Percentiles rank a stretch among this genome's conserved stretches.
These are phyloP conservation scores for Sporothrix dimorphospora DNA, from an alignment of 2,329 filamentous ascomycete species.

Conservation along the genomic window DNA sequence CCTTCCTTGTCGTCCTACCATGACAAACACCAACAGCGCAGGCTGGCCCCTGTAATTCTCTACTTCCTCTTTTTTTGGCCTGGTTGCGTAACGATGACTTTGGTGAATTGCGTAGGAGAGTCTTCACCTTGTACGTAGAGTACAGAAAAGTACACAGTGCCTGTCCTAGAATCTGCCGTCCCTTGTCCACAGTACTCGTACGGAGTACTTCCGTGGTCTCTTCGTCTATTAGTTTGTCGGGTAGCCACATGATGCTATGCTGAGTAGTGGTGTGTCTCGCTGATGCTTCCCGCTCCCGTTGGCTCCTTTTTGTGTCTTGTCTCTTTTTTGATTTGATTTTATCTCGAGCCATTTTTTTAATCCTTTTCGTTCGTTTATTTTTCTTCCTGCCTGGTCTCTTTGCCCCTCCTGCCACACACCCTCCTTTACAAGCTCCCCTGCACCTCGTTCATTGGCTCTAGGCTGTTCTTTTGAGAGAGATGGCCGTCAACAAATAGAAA, in stretches of 20 bases:
- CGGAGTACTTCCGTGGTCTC: background rate
- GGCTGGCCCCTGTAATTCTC: background rate
- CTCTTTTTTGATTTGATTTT: background rate
- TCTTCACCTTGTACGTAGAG: background rate
- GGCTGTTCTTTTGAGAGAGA: background rate
- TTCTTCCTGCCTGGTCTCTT: background rate
- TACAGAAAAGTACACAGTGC: background rate
- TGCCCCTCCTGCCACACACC: slow-evolving; percentile 15
- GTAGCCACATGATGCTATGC: slow-evolving; percentile 21
- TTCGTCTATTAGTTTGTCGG: background rate
- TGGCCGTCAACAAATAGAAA: background rate
- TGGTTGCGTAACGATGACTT: background rate
- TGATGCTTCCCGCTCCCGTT: slow-evolving; percentile 1
- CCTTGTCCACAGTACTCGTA: background rate
- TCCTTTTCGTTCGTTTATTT: background rate
- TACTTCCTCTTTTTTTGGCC: background rate
- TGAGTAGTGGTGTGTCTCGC: slow-evolving; percentile 3
- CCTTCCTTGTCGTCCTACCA: slow-evolving; percentile 3
- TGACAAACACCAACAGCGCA: slow-evolving; percentile 3
- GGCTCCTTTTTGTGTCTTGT: background rate
- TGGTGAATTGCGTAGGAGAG: background rate
- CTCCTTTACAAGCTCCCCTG: background rate
- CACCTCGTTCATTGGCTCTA: background rate
- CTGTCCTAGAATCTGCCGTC: background rate
- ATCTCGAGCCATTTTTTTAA: background rate